phyloP scores from a whole-genome alignment of 106 monocot species.

The Gastrodia elata region DNA sequence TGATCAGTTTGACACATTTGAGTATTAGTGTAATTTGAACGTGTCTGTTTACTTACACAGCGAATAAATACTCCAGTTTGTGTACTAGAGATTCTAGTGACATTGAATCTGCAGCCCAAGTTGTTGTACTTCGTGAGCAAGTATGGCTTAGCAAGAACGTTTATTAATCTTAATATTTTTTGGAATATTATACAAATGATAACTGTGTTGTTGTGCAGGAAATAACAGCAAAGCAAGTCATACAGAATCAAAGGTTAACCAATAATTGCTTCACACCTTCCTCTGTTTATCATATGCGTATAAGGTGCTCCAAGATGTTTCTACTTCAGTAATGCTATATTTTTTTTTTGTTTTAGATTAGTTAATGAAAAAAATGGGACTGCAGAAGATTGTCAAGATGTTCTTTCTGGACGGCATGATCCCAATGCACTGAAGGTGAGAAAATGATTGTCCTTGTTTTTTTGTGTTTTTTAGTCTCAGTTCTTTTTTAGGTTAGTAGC shows the following conservation, averaged over 20 bases:
- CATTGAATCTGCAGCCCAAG: conserved; percentile 67
- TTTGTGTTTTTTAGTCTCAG: not conserved
- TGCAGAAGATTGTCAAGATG: conserved; percentile 42
- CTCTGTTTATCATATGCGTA: not conserved
- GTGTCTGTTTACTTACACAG: conserved; percentile 9
- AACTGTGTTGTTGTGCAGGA: conserved; percentile 48
- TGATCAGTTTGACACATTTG: not conserved
- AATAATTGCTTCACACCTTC: conserved; percentile 1
- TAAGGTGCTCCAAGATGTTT: not conserved
- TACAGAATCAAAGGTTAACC: conserved; percentile 72
- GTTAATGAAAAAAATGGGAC: conserved; percentile 26
- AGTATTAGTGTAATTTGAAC: not conserved
- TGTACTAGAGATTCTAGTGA: conserved; percentile 15
- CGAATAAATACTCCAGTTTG: conserved; percentile 3
- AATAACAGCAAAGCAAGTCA: conserved; percentile 73
- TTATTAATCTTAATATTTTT: not conserved
- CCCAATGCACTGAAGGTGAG: conserved; percentile 71
- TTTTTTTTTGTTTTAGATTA: conserved; percentile 26
- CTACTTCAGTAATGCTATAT: not conserved
- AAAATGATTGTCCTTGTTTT: not conserved
- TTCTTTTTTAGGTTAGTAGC: not conserved
- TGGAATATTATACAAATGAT: conserved; percentile 12
- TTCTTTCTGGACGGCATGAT: conserved; percentile 66
- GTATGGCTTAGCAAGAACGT: conserved; percentile 26
- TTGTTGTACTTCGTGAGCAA: conserved; percentile 71